Base-by-base conservation (phyloP, 768 basidiomycete species). In the Kwoniella sp. region DNA sequence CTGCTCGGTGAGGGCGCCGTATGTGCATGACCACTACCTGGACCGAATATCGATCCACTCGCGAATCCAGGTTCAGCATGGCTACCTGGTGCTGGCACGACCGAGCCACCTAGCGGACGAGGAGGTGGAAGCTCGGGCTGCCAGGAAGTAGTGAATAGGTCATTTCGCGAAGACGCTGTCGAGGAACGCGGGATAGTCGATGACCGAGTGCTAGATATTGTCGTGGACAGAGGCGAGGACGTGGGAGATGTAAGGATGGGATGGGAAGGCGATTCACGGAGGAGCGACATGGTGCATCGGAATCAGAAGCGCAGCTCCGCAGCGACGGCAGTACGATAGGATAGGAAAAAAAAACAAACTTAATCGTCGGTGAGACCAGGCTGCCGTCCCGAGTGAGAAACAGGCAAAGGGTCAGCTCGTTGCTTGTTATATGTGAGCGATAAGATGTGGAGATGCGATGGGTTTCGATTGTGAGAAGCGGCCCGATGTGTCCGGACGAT, bases 101-200 rank as follows among this genome's bases (percentile, higher is more conserved):
- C 24, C 21, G 48, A 49, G 15, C 48, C 17, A 2, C 22, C 22
- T 26, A 49, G 48, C 22, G 48, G 48, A 25, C 22, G 48, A 0
- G 68, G 68, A 26, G 68, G 68, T 4, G 55, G 51, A 15, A 65
- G 10, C 24, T 61, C 60, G 10, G 67, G 63, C 55, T 60, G 51
- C 68, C 68, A 69, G 15, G 64, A 65, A 33, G 60, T 56, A 2
- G 59, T 62, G 60, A 69, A 69, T 10, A 69, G 54, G 57, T 69
- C 68, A 29, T 69, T 69, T 9, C 68, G 64, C 10, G 63, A 65
- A 10, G 60, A 61, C 1, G 60, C 49, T 15, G 24, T 55, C n/a
- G 60, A 55, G 4, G 62, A 52, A 8, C 61, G 44, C 1, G 61
- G 55, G 26, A 30, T 55, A 9, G 47, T 56, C 7, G 58, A 44